Conservation (phyloP, 495 filamentous ascomycete genomes). For the Lasiosphaeris hirsuta region DNA sequence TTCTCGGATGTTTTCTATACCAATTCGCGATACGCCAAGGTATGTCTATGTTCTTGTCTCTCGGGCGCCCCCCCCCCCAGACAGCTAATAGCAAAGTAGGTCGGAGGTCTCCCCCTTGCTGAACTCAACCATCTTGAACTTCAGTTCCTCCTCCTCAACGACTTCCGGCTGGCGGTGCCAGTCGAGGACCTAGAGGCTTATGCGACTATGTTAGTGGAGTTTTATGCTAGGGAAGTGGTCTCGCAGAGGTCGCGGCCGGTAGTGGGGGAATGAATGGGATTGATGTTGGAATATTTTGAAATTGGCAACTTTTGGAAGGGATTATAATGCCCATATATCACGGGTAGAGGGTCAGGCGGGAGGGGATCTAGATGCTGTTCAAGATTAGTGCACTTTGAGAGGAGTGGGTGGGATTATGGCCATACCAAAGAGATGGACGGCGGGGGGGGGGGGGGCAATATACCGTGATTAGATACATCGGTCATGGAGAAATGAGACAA, state of each 20-base stretch:
- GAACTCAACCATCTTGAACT: constrained; percentile 97
- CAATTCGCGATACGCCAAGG: constrained; percentile 98
- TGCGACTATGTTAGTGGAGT: constrained; percentile 97
- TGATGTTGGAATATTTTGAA: no score
- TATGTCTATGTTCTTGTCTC: constrained; percentile 39
- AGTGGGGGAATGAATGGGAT: not conserved
- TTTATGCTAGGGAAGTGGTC: constrained; percentile 90
- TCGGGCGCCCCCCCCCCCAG: not conserved
- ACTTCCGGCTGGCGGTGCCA: constrained; percentile 90
- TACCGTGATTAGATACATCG: no score
- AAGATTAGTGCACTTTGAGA: no score
- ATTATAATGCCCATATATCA: no score
- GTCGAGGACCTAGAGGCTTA: constrained; percentile 97
- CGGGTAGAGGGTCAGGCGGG: no score
- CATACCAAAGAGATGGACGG: no score
- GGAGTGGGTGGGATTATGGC: no score
- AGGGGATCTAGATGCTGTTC: no score
- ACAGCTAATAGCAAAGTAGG: constrained; percentile 49
- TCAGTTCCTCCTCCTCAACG: constrained; percentile 94
- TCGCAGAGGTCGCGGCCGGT: constrained; percentile 44
- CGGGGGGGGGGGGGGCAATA: no score
- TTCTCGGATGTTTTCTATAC: constrained; percentile 99
- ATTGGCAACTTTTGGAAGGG: no score
- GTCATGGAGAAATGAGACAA: no score
- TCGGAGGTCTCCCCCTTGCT: constrained; percentile 90